Evolutionary conservation across 208 protist genomes (phyloP).

Genomic region (Acanthamoeba royreba): DNA sequence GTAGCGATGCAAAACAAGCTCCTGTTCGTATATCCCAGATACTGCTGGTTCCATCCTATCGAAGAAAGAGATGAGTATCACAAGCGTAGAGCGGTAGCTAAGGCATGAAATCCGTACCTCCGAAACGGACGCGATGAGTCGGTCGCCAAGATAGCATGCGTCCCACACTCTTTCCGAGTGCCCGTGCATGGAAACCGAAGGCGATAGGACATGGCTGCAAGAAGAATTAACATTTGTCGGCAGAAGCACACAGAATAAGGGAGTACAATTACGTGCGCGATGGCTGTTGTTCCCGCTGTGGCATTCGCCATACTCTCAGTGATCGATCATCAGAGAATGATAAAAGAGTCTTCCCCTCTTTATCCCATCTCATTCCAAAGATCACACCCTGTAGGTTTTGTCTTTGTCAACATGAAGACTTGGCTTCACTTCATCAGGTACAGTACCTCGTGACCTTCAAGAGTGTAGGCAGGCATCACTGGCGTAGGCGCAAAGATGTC

Average conservation of each 20-base stretch:
- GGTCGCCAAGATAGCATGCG: background rate
- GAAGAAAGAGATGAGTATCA: no score
- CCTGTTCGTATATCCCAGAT: background rate
- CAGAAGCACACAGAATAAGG: background rate
- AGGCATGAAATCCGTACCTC: background rate
- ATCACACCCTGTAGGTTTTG: background rate
- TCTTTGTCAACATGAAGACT: background rate
- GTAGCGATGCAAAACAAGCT: background rate
- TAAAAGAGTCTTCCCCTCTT: background rate
- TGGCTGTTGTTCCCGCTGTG: background rate
- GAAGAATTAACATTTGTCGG: background rate
- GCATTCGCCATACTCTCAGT: background rate
- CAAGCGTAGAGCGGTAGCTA: background rate
- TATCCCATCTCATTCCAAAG: background rate
- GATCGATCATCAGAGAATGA: conserved; percentile 9
- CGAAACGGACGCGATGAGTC: background rate
- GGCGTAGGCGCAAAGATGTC: background rate
- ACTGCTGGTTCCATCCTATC: conserved; percentile 7
- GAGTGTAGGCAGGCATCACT: background rate
- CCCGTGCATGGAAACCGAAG: background rate
- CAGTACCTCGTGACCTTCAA: conserved; percentile 16
- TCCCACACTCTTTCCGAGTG: conserved; percentile 29
- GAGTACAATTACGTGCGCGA: background rate
- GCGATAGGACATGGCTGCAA: background rate
- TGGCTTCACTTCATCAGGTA: background rate